Base-by-base conservation (phyloP, 2,329 filamentous ascomycete species). In the Pseudonectria buxi region DNA sequence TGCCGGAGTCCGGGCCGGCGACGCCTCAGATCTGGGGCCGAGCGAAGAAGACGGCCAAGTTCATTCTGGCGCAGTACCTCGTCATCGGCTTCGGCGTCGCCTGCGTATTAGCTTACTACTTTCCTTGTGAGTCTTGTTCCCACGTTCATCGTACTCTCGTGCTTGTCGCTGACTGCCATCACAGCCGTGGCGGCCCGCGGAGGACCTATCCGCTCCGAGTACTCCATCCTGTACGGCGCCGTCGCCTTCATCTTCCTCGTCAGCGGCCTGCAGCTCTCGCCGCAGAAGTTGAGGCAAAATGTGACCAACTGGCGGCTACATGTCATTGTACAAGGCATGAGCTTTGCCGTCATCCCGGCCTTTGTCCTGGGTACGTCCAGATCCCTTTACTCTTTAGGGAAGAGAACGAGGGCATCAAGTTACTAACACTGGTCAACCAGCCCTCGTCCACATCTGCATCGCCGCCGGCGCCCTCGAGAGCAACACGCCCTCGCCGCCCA, bases 181-280 rank as follows among this genome's bases (percentile, higher is more conserved):
- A 13, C 14, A 69, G 67, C 66, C 31, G 65, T 74, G 37, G 70
- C 71, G 28, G 62, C 64, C 13, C 62, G 63, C 32, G 68, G 68
- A 25, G 69, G 70, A 6, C 52, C 59, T 30, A 71, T 68, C 58
- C 74, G 58, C 59, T 79, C 59, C 49, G 75, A 63, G 59, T 74
- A 62, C 63, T 76, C 50, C 63, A 74, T 85, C 35, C 68, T 84
- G 22, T 86, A 86, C 54, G 78, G 81, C 24, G 77, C 72, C 14
- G 78, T 86, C 22, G 76, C 71, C 13, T 59, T 84, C 49, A 83
- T 86, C 48, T 86, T 86, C 56, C 65, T 86, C 37, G 69, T 85
- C 45, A 84, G 80, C 36, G 82, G 82, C 4, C 69, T 84, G 47
- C 83, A 82, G 33, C 72, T 86, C 13, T 70, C 79, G 7, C 76